Evolutionary conservation across 352 stramenopile genomes (phyloP).

Genomic region (Globisporangium apiculatum): DNA sequence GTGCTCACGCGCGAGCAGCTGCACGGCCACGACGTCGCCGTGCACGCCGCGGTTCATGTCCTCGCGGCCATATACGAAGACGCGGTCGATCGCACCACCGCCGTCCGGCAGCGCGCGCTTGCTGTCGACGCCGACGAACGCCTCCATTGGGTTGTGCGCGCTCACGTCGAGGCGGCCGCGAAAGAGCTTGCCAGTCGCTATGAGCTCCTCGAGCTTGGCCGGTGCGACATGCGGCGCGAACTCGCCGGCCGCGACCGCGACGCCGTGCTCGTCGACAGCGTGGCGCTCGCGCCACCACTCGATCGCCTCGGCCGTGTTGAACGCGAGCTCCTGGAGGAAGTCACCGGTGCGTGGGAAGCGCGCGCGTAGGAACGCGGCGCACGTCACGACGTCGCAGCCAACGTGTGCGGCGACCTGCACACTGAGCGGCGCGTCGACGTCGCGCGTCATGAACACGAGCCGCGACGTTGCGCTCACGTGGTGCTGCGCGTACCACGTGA

Average conservation of each 20-base stretch:
- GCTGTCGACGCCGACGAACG: slow-evolving; percentile 53
- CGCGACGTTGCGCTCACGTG: slow-evolving; percentile 29
- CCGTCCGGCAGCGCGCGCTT: slow-evolving; percentile 6
- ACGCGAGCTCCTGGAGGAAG: slow-evolving; percentile 51
- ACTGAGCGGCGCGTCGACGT: slow-evolving; percentile 34
- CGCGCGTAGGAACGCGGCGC: slow-evolving; percentile 37
- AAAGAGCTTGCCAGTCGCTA: slow-evolving; percentile 25
- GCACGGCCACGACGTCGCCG: slow-evolving; percentile 94
- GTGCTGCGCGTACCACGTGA: slow-evolving; percentile 52
- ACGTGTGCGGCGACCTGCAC: slow-evolving; percentile 26
- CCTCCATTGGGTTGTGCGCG: slow-evolving; percentile 62
- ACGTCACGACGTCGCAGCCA: slow-evolving; percentile 48
- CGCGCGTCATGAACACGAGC: slow-evolving; percentile 52
- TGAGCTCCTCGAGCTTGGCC: slow-evolving; percentile 27
- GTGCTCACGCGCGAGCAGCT: slow-evolving; percentile 77
- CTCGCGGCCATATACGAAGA: slow-evolving; percentile 68
- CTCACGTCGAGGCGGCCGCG: slow-evolving; percentile 64
- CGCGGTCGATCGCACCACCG: slow-evolving; percentile 25
- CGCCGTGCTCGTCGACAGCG: slow-evolving; percentile 13
- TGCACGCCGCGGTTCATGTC: slow-evolving; percentile 97
- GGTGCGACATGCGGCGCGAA: slow-evolving; percentile 45
- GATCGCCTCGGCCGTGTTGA: slow-evolving; percentile 53
- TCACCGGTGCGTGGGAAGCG: slow-evolving; percentile 25
- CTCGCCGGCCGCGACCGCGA: slow-evolving; percentile 22
- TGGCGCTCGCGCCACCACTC: slow-evolving; percentile 34